Evolutionary conservation across 495 filamentous ascomycete genomes (phyloP).

Genomic region (Trichoderma gamsii): DNA sequence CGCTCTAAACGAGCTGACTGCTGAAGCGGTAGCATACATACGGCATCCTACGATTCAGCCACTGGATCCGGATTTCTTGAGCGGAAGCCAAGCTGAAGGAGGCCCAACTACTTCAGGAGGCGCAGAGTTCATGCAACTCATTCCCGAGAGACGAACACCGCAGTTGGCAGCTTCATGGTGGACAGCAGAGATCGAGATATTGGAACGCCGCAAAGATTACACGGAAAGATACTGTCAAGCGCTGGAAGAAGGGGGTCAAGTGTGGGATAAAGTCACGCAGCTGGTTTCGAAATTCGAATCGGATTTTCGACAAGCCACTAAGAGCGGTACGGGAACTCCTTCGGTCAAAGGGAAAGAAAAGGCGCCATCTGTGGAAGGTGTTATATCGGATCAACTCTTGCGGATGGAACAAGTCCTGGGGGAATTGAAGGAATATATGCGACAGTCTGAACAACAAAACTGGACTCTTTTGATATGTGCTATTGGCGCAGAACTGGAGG

Average conservation of each 20-base stretch:
- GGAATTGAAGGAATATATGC: slow-evolving; percentile 55
- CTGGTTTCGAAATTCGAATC: slow-evolving; percentile 66
- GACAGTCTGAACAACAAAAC: slow-evolving; percentile 54
- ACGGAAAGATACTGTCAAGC: slow-evolving; percentile 67
- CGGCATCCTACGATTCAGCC: slow-evolving; percentile 44
- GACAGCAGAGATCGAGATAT: slow-evolving; percentile 53
- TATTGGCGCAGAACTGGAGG: slow-evolving; percentile 82
- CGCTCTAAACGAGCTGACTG: slow-evolving; percentile 64
- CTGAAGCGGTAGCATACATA: slow-evolving; percentile 74
- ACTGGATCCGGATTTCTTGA: slow-evolving; percentile 34
- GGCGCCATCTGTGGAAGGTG: slow-evolving; percentile 25
- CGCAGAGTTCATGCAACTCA: slow-evolving; percentile 49
- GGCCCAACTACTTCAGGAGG: slow-evolving; percentile 30
- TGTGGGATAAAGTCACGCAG: slow-evolving; percentile 69
- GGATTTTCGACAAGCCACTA: slow-evolving; percentile 52
- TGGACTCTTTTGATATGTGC: slow-evolving; percentile 90
- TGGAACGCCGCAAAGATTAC: slow-evolving; percentile 51
- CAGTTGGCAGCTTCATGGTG: slow-evolving; percentile 75
- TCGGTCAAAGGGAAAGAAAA: slow-evolving; percentile 22
- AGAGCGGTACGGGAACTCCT: not conserved
- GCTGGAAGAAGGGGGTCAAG: slow-evolving; percentile 71
- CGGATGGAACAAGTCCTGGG: slow-evolving; percentile 52
- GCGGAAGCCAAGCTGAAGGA: slow-evolving; percentile 19
- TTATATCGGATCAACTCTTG: slow-evolving; percentile 41
- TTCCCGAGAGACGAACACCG: slow-evolving; percentile 63